Base-by-base conservation (phyloP, 2,329 filamentous ascomycete genomes). In the Aspergillus sergii region DNA sequence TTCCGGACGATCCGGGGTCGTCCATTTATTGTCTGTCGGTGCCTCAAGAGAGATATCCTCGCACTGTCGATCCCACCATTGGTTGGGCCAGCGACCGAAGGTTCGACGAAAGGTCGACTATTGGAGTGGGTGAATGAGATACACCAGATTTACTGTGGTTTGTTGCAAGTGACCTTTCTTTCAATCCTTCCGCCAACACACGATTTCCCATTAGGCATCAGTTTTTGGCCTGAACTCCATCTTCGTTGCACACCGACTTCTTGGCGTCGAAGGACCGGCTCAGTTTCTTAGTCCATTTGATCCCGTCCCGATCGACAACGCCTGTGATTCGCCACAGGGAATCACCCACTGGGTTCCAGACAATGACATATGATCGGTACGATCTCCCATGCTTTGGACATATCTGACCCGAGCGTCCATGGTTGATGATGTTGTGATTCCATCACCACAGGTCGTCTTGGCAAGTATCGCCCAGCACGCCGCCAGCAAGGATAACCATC, bases 1-100 rank as follows among this genome's bases (percentile, higher is more conserved):
- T 56, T 66, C 65, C 60, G 62, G 63, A 56, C 65, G 65, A 66
- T 66, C 65, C 65, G 65, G 65, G 65, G 65, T 65, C 57, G 58
- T 58, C 32, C 14, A 59, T 58, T 30, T 51, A 51, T 51, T 34
- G 28, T 51, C 19, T 21, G 48, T 28, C 28, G 28, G 28, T n/a
- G 16, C 19, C 28, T 51, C 34, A 1, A 9, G 16, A n/a, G 16
- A n/a, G 39, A 51, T 32, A 28, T 11, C 4, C 28, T 19, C 12
- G 11, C 11, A n/a, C 21, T 48, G 56, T 23, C 48, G 56, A 58
- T 45, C 48, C 36, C 58, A 43, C 55, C 4, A 51, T 51, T 51
- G 48, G 48, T 32, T 41, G 19, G 48, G 26, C 2, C 9, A 12
- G 48, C 8, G 16, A 32, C n/a, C 19, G 28, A 51, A 34, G 28